A percentile compares a stretch with the other conserved stretches of the same genome.
Evolutionary conservation across 192 early-diverging fungal species (phyloP).

Genomic region (Backusella westeae): DNA sequence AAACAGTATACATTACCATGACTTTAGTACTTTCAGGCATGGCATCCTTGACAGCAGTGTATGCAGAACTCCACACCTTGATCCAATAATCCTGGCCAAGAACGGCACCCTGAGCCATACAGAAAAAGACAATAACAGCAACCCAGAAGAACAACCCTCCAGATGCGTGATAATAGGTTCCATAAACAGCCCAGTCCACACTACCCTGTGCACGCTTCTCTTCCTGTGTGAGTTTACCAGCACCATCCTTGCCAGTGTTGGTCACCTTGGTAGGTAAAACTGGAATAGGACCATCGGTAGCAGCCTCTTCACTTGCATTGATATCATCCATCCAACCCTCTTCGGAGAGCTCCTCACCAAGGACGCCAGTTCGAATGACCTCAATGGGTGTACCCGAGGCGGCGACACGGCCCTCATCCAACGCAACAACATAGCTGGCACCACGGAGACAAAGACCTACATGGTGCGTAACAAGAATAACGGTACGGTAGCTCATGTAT

Average conservation of each 20-base stretch:
- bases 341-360: conserved; percentile 42
- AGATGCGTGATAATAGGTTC: conserved; percentile 68
- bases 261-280: conserved; percentile 31
- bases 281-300: conserved; percentile 38
- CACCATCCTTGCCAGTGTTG: conserved; percentile 27
- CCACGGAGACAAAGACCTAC: conserved; percentile 60
- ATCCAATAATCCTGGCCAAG: conserved; percentile 64
- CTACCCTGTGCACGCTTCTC: conserved; percentile 83
- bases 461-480: conserved; percentile 90
- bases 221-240: conserved; percentile 69
- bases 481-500: conserved; percentile 73
- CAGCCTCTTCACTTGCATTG: conserved; percentile 29
- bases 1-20: not conserved
- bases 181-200: conserved; percentile 73
- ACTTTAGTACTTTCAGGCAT: not conserved
- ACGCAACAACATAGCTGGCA: conserved; percentile 54
- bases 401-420: conserved; percentile 50
- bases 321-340: not conserved
- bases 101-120: conserved; percentile 39
- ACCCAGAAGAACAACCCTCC: conserved; percentile 66
- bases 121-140: conserved; percentile 44
- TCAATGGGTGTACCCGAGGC: conserved; percentile 51
- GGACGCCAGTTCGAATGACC: conserved; percentile 36
- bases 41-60: not conserved
- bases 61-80: conserved; percentile 53